Evolutionary conservation across 495 filamentous ascomycete species (phyloP).

Genomic region (Podospora fimiseda): DNA sequence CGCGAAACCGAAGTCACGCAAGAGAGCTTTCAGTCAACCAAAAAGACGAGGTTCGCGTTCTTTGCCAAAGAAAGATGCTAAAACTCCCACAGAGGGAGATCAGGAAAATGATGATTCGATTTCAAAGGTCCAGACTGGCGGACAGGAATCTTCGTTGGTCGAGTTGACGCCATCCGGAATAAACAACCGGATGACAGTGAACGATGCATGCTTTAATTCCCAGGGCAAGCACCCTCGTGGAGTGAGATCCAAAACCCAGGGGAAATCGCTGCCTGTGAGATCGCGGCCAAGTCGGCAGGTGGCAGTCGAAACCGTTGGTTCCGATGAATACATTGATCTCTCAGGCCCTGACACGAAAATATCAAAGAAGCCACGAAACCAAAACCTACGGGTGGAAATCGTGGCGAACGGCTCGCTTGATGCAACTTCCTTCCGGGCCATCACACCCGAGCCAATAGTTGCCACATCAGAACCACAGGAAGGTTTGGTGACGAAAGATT

Average conservation of each 20-base stretch:
- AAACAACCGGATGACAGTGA: background rate
- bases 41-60: too few relatives aligned
- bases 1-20: background rate
- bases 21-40: background rate
- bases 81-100: background rate
- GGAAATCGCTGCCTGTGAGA: too few relatives aligned
- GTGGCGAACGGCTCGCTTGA: constrained; percentile 4
- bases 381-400: constrained; percentile 24
- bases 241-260: background rate
- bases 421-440: constrained; percentile 2
- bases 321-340: constrained; percentile 9
- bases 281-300: too few relatives aligned
- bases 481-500: background rate
- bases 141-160: background rate
- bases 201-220: background rate
- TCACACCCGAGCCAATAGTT: constrained; percentile 17
- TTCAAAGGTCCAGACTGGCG: background rate
- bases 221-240: background rate
- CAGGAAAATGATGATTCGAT: background rate
- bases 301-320: background rate
- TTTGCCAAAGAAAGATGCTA: background rate
- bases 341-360: constrained; percentile 5
- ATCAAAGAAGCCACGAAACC: constrained; percentile 19
- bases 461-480: background rate
- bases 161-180: background rate